Evolutionary conservation across 2,329 filamentous ascomycete species (phyloP), one percentile per base, ranked within the genome.

Genomic region (Penicillium verrucosum): DNA sequence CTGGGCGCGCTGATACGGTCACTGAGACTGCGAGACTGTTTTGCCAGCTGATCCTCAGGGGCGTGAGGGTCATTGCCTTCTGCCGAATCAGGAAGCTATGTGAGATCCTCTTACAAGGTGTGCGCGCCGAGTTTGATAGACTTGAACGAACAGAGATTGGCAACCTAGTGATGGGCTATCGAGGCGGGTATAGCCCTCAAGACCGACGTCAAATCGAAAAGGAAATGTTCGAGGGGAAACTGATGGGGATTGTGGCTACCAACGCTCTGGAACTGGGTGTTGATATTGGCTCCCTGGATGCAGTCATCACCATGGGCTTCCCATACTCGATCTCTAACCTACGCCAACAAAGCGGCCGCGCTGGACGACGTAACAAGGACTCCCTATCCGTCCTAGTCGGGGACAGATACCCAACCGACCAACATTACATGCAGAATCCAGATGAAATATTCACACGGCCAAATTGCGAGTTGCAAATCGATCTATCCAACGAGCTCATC

Each of bases 381-480:
- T 96, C 92, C 0, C 79, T 99, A 3, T 95, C 92, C 0, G 85
- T 99, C 2, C 78, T 99, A 0, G 85, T 99, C 0, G 94, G 92
- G 2, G 92, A 97, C 69, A 86, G 86, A 61, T 96, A 94, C 63
- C 87, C 92, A 3, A 91, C 90, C 0, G 94, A 99, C 70, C 94
- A 99, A 70, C 87, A 95, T 70, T 99, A 95, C 73, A 99, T 99
- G 94, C 86, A 90, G 60, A 96, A 97, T 62, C 94, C 94, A 0
- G 88, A 94, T 60, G 91, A 96, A 72, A 88, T 99, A 25, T 82
- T 97, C 74, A 94, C 89, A 0, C 90, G 90, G 66, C 92, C 92
- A 0, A 96, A 97, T 62, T 89, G 87, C 63, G 89, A 91, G 71
- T 79, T 97, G 2, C 92, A 94, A 68, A 89, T 97, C 5, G 94